Evolutionary conservation across 1,284 basidiomycete species (phyloP).

Genomic region (Pholiota adiposa): DNA sequence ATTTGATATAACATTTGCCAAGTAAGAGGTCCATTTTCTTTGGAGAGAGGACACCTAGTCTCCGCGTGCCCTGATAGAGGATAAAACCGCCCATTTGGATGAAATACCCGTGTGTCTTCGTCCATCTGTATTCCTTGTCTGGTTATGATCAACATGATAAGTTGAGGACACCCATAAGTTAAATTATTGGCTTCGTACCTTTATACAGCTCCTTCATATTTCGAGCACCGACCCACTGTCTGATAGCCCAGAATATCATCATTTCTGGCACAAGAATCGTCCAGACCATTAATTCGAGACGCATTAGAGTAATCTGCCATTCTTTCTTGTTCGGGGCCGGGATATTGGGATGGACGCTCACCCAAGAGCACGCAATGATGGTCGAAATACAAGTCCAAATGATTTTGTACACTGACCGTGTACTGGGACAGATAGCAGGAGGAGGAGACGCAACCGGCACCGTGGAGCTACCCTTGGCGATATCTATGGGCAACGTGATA

Average conservation of each 20-base stretch:
- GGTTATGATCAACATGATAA: not conserved
- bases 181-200: not conserved
- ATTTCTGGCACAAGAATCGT: slow-evolving; percentile 2
- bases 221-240: slow-evolving; percentile 29
- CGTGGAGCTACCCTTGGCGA: no score
- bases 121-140: slow-evolving; percentile 24
- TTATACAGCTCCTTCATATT: slow-evolving; percentile 17
- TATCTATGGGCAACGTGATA: no score
- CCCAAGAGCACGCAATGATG: slow-evolving; percentile 23
- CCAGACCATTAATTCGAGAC: not conserved
- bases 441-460: not conserved
- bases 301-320: not conserved
- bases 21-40: slow-evolving; percentile 14
- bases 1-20: slow-evolving; percentile 15
- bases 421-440: not conserved
- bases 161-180: not conserved
- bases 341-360: slow-evolving; percentile 7
- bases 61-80: slow-evolving; percentile 18
- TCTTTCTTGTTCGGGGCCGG: not conserved
- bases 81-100: slow-evolving; percentile 37
- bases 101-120: slow-evolving; percentile 32
- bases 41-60: slow-evolving; percentile 10
- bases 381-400: slow-evolving; percentile 35
- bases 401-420: slow-evolving; percentile 20
- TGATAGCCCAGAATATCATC: slow-evolving; percentile 8